Base-by-base conservation (phyloP, 2,329 filamentous ascomycete genomes). In the Nigrospora sphaerica region DNA sequence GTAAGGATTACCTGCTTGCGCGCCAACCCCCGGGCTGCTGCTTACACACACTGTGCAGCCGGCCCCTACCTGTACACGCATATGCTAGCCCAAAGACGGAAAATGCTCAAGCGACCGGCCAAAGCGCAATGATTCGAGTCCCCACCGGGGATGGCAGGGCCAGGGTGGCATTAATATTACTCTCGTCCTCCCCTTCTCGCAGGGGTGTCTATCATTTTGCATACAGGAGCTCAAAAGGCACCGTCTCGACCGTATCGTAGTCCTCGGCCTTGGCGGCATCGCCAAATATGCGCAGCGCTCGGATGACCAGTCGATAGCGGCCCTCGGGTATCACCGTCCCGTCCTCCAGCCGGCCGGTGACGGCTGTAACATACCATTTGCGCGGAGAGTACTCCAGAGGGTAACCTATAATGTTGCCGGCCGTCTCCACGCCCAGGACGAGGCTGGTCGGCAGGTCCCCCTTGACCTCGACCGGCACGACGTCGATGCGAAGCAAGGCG, bases 261-360 rank as follows among this genome's bases (percentile, higher is more conserved):
- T 61, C 59, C 19, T 52, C 51, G 10, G 46, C 46, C 4, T 52
- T 48, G 6, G 45, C 43, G 39, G 49, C 44, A 31, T 62, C 52
- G 6, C 60, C 61, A 43, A 57, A 62, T 28, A 62, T 54, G 41
- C 52, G 55, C 32, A 63, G 49, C 5, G 53, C 61, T n/a, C 56
- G 52, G 12, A 57, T 52, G 7, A 61, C 47, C 13, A 63, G 50
- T 41, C 46, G 48, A 46, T 63, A 62, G 4, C 49, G 47, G 10
- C 61, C 61, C 12, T 56, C 57, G 2, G 58, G 58, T 4, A 54
- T 54, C 11, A 56, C 43, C 2, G 50, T 55, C 11, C 56, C 54
- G 23, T 61, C 58, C 7, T 53, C 56, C 37, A 62, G 45, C 12
- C 53, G 28, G n/a, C 61, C 61, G 12, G 39, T 38, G 14, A 50